Conservation (phyloP, 305 asterid genomes). For the Fraxinus angustifolia region DNA sequence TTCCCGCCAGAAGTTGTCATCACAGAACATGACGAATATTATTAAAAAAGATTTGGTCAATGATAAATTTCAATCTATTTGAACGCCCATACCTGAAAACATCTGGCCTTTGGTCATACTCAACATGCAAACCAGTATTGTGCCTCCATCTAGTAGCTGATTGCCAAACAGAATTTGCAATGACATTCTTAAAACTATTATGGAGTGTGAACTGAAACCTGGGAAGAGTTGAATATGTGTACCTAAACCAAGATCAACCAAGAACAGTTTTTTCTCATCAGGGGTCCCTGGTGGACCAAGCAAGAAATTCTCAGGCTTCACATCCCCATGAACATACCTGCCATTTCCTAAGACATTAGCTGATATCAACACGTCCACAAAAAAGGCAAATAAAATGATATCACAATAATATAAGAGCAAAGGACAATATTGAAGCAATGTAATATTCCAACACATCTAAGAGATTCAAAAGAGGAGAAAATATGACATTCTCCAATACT, state of each 20-base stretch:
- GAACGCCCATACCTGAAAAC: constrained; percentile 57
- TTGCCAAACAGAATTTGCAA: constrained; percentile 18
- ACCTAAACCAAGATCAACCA: constrained; percentile 97
- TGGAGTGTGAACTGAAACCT: constrained; percentile 9
- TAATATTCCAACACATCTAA: background rate
- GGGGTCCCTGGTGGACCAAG: constrained; percentile 74
- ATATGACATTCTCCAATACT: background rate
- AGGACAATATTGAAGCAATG: background rate
- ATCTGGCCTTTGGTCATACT: constrained; percentile 85
- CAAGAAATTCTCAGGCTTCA: constrained; percentile 89
- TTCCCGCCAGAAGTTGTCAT: background rate
- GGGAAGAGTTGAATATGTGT: constrained; percentile 25
- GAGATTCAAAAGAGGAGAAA: background rate
- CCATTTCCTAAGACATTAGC: constrained; percentile 23
- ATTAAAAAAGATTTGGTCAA: background rate
- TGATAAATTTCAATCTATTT: background rate
- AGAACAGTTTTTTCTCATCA: constrained; percentile 71
- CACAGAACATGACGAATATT: background rate
- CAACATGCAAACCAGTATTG: constrained; percentile 60
- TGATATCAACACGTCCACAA: background rate
- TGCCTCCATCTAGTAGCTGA: constrained; percentile 83
- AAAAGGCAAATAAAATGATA: background rate
- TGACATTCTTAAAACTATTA: constrained; percentile 8
- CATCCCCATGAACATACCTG: constrained; percentile 89
- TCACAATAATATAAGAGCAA: background rate